Evolutionary conservation across 108 stramenopile genomes (phyloP), one percentile per base, ranked within the genome.

Genomic region (Nitzschia putrida): DNA sequence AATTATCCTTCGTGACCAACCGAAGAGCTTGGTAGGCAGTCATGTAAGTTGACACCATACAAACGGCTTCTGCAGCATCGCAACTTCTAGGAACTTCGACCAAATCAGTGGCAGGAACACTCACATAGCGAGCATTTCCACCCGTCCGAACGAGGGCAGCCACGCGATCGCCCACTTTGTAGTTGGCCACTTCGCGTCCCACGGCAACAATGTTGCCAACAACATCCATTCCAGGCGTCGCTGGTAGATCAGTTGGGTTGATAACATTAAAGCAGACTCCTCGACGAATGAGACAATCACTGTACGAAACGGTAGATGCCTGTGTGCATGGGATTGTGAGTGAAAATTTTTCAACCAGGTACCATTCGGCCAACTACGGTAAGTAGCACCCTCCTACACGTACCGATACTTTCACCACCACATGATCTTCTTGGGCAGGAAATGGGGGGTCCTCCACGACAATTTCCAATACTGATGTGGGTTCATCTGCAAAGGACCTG

Each of bases 1-100:
- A 74, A 20, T 64, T 56, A 0, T 50, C 53, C n/a, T 57, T 49
- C 57, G 59, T 71, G 68, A 18, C 82, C 49, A 72, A 66, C 53
- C 70, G 64, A 21, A 72, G 44, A 29, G 78, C 66, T 58, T 85
- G 82, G 53, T 83, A 83, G 25, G 88, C 88, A 3, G 86, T 74
- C 82, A 86, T 85, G 61, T 81, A 90, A 34, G 80, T 81, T 37
- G 83, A 79, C 53, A 90, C 66, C 83, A 90, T 71, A 71, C 88
- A 87, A 11, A 76, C 77, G 4, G 88, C 86, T 29, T 71, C 65
- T 20, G 85, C 79, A 56, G 77, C 69, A 41, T 83, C 83, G 13
- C 86, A 64, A 42, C 43, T 79, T 18, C 45, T 18, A 7, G 88
- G 83, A 57, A 87, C 83, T 51, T 68, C 61, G 45, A 81, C 63